Conservation (phyloP, 306 rosid genomes). For the Vigna nakashimae region DNA sequence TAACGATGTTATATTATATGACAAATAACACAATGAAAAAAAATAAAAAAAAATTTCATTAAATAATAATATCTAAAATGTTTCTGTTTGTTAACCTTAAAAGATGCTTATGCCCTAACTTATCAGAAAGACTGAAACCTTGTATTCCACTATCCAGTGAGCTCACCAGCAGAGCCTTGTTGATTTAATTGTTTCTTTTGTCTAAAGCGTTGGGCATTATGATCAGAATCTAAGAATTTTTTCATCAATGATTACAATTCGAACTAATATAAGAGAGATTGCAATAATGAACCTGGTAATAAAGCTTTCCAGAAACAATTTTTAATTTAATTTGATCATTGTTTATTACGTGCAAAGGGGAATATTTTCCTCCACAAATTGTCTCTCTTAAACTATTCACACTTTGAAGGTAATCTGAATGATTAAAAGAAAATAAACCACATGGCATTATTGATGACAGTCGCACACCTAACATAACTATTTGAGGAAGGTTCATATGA, state of each 20-base stretch:
- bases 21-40: background rate
- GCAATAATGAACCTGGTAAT: constrained; percentile 38
- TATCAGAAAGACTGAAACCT: constrained; percentile 12
- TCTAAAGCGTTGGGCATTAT: constrained; percentile 38
- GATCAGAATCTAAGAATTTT: constrained; percentile 28
- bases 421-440: constrained; percentile 42
- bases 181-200: constrained; percentile 19
- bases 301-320: constrained; percentile 1
- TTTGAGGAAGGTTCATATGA: constrained; percentile 46
- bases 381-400: constrained; percentile 26
- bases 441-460: constrained; percentile 14
- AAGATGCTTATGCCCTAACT: constrained; percentile 9
- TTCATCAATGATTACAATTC: constrained; percentile 5
- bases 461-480: constrained; percentile 26
- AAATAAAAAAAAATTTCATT: background rate
- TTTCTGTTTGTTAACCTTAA: background rate
- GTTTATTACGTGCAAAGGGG: constrained; percentile 25
- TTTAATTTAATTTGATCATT: background rate
- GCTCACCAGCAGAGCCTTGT: background rate
- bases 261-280: constrained; percentile 20
- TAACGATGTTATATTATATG: background rate
- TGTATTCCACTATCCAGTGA: constrained; percentile 32
- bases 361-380: constrained; percentile 10
- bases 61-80: background rate
- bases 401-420: constrained; percentile 43